phyloP scores from a whole-genome alignment of 148 eudicot genomes.

The Linanthus parryae region DNA sequence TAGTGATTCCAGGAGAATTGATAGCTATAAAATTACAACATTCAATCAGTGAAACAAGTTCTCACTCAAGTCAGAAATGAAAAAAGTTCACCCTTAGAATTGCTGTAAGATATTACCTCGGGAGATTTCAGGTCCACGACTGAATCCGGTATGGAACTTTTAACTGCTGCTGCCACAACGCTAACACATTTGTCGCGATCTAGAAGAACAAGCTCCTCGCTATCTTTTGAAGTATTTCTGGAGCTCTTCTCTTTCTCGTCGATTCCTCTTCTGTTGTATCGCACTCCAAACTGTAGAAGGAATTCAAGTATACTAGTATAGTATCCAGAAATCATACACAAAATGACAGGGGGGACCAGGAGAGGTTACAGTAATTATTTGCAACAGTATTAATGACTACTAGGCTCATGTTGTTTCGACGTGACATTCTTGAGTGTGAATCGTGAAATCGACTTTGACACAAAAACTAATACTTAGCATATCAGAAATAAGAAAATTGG shows the following conservation, averaged over 20 bases:
- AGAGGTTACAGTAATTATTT: neutral
- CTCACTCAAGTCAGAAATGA: neutral
- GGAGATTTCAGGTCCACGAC: conserved; percentile 70
- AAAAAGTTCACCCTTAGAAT: neutral
- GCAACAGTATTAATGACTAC: neutral
- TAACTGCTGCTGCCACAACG: conserved; percentile 57
- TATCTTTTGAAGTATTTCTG: conserved; percentile 17
- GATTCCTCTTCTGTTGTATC: conserved; percentile 72
- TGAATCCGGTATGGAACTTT: conserved; percentile 49
- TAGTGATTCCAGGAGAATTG: conserved; percentile 55
- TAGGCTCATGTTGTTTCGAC: neutral
- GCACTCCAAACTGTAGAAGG: conserved; percentile 64
- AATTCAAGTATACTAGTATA: neutral
- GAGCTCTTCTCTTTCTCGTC: conserved; percentile 51
- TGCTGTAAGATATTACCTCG: conserved; percentile 32
- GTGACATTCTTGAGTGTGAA: neutral
- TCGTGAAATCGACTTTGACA: neutral
- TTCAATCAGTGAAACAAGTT: conserved; percentile 13
- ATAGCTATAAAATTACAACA: conserved; percentile 32
- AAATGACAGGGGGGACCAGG: neutral
- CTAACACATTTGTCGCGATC: conserved; percentile 70
- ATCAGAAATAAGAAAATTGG: no score
- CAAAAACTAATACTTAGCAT: no score
- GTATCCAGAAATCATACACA: neutral
- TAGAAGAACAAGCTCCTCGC: conserved; percentile 26